phyloP scores from a whole-genome alignment of 2,329 filamentous ascomycete species.

The Fusarium cyanostomum region DNA sequence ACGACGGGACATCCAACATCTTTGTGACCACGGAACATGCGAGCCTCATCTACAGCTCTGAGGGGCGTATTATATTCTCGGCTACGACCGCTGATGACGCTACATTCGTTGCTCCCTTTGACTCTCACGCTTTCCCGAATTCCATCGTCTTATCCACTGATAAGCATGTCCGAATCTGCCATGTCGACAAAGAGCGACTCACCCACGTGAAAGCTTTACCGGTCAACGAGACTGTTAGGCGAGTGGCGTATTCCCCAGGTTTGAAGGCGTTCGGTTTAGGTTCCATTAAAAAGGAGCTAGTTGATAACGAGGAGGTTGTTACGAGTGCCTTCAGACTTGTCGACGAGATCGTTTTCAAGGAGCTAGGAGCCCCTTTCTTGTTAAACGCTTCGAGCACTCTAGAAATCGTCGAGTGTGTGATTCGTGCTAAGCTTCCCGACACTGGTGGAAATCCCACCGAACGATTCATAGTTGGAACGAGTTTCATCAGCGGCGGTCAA shows the following conservation, averaged over 20 bases:
- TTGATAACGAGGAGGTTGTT: conserved; percentile 76
- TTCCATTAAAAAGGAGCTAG: conserved; percentile 79
- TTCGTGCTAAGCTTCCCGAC: conserved; percentile 76
- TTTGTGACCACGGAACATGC: conserved; percentile 96
- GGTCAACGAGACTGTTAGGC: conserved; percentile 83
- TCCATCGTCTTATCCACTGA: conserved; percentile 84
- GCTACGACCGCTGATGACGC: conserved; percentile 91
- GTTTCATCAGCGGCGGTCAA: conserved; percentile 73
- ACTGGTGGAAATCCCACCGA: conserved; percentile 68
- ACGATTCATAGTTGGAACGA: conserved; percentile 91
- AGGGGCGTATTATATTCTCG: conserved; percentile 89
- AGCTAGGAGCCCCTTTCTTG: conserved; percentile 74
- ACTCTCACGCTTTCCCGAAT: conserved; percentile 81
- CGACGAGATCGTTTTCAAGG: conserved; percentile 87
- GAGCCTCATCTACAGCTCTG: conserved; percentile 89
- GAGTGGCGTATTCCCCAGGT: conserved; percentile 83
- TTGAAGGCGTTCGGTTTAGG: conserved; percentile 88
- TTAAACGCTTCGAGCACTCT: conserved; percentile 59
- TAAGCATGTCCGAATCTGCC: conserved; percentile 78
- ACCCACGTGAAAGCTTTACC: conserved; percentile 87
- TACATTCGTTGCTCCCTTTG: conserved; percentile 82
- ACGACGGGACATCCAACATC: conserved; percentile 75
- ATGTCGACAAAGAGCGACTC: conserved; percentile 83
- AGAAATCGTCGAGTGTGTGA: conserved; percentile 87
- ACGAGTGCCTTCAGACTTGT: conserved; percentile 87